Evolutionary conservation across 192 early-diverging fungal genomes (phyloP).

Genomic region (Paraglomus brasilianum): DNA sequence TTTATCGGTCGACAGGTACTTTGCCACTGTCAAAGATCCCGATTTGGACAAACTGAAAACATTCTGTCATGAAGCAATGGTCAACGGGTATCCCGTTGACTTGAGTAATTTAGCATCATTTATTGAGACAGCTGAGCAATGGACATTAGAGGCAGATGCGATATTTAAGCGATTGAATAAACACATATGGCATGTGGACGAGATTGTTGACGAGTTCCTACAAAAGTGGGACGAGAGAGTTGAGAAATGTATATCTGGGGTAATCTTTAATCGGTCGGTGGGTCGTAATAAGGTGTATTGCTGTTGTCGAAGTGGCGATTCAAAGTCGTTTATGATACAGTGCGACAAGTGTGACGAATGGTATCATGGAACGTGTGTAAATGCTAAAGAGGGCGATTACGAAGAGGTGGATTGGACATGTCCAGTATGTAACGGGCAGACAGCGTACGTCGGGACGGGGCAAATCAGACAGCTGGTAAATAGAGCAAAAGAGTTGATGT

Average conservation of each 20-base stretch:
- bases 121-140: background rate
- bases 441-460: no score
- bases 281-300: conserved; percentile 43
- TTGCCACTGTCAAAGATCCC: background rate
- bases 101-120: background rate
- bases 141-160: background rate
- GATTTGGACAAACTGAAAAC: background rate
- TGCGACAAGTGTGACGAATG: conserved; percentile 66
- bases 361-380: conserved; percentile 66
- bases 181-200: background rate
- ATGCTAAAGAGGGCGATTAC: background rate
- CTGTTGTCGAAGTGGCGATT: conserved; percentile 59
- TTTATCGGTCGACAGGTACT: background rate
- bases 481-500: no score
- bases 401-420: no score
- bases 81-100: background rate
- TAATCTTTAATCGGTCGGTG: background rate
- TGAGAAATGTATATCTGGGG: background rate
- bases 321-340: conserved; percentile 63
- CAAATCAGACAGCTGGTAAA: no score
- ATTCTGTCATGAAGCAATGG: background rate
- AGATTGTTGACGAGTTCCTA: background rate
- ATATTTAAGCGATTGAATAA: background rate
- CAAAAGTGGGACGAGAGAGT: background rate
- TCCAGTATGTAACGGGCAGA: no score